A percentile compares a stretch with the other conserved stretches of the same genome.
Conservation (phyloP, 139 green algal species). For the Zygnema cylindricum region DNA sequence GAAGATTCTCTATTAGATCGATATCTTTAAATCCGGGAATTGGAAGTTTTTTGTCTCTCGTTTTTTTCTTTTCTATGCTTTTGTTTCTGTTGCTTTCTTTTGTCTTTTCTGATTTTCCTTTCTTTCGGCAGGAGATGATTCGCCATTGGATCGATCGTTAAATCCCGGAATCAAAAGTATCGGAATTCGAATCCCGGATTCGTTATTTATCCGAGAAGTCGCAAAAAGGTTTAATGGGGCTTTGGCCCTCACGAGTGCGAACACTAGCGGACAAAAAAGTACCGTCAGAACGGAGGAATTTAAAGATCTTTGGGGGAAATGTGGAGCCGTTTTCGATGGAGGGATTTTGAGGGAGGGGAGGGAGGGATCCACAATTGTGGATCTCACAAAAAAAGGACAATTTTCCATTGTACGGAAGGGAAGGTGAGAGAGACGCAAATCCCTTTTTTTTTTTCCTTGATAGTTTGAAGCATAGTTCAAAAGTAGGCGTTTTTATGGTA, state of each 20-base stretch:
- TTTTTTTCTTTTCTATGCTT: too few species aligned
- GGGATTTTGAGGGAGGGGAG: slow-evolving; percentile 22
- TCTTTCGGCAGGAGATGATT: slow-evolving; percentile 17
- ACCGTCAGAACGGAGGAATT: slow-evolving; percentile 59
- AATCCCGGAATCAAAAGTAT: slow-evolving; percentile 56
- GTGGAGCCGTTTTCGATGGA: slow-evolving; percentile 62
- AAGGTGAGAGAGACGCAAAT: slow-evolving; percentile 55
- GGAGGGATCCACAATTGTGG: slow-evolving; percentile 60
- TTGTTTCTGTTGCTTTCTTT: too few species aligned
- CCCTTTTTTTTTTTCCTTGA: too few species aligned
- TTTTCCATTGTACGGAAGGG: slow-evolving; percentile 59
- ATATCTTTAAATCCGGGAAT: too few species aligned
- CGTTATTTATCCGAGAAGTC: slow-evolving; percentile 51
- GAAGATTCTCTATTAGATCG: too few species aligned
- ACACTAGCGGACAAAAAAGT: slow-evolving; percentile 52
- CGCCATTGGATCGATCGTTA: slow-evolving; percentile 43
- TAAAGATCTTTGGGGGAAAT: slow-evolving; percentile 47
- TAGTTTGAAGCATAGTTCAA: too few species aligned
- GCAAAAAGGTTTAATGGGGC: slow-evolving; percentile 26
- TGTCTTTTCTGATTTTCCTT: too few species aligned
- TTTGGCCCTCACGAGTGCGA: slow-evolving; percentile 62
- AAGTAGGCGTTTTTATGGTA: too few species aligned
- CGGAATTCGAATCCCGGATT: slow-evolving; percentile 57
- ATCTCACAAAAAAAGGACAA: slow-evolving; percentile 46
- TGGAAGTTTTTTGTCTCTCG: too few species aligned